A percentile compares a stretch with the other conserved stretches of the same genome.
Conservation (phyloP, 208 protist genomes). For the Wallacemonas collosoma region DNA sequence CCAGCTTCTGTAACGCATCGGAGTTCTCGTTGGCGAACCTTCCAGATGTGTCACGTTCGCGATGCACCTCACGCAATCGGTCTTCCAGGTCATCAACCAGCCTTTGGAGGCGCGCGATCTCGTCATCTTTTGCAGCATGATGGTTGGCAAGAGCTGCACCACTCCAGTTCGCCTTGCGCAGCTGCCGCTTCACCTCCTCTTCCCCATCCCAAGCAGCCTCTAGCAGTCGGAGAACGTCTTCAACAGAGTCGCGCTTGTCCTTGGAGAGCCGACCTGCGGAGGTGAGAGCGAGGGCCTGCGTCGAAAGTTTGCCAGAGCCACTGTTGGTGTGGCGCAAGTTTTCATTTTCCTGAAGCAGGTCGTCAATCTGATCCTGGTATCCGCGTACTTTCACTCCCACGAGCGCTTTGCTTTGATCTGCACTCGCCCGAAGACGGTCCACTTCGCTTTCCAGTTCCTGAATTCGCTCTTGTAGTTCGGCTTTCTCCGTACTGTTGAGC, state of each 20-base stretch:
- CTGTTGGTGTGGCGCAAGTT: slow-evolving; percentile 17
- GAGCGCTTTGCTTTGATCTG: slow-evolving; percentile 38
- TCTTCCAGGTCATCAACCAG: slow-evolving; percentile 39
- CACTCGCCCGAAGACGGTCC: slow-evolving; percentile 20
- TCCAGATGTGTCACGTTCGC: slow-evolving; percentile 17
- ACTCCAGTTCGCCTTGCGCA: slow-evolving; percentile 31
- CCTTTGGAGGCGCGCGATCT: slow-evolving; percentile 43
- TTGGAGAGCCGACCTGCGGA: slow-evolving; percentile 48
- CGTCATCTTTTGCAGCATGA: slow-evolving; percentile 59
- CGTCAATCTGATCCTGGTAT: slow-evolving; percentile 47
- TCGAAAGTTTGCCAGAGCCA: background rate
- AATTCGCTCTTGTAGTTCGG: slow-evolving; percentile 8
- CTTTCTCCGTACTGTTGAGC: background rate
- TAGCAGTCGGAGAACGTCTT: slow-evolving; percentile 77
- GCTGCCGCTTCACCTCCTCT: slow-evolving; percentile 40
- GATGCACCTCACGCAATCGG: slow-evolving; percentile 33
- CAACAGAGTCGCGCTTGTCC: slow-evolving; percentile 72
- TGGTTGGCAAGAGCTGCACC: slow-evolving; percentile 32
- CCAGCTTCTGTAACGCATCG: slow-evolving; percentile 1
- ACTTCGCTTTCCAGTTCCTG: slow-evolving; percentile 39
- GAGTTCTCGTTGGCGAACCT: background rate
- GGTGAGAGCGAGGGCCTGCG: slow-evolving; percentile 4
- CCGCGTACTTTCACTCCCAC: slow-evolving; percentile 16
- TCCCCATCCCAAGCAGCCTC: slow-evolving; percentile 69
- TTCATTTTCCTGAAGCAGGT: slow-evolving; percentile 52